These are phyloP conservation scores for Mrakiaceae sp. DNA, from an alignment of 1,284 basidiomycete species.

Conservation along the genomic window DNA sequence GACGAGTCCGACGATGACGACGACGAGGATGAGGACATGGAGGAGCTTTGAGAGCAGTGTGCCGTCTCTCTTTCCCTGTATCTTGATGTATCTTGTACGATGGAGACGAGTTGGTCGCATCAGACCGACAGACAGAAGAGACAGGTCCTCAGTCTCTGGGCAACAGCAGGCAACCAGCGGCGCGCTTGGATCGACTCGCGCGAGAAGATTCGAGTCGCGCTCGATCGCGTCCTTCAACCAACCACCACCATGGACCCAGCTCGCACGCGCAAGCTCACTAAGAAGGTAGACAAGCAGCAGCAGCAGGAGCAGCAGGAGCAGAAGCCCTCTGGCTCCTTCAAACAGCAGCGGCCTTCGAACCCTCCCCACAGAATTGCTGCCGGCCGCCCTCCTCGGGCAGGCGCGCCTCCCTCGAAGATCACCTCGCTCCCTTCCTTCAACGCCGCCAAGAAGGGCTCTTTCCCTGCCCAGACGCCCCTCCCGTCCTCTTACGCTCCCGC, in stretches of 20 bases:
- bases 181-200: too few species aligned
- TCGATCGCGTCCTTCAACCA: too few species aligned
- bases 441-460: not conserved
- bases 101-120: too few species aligned
- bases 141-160: too few species aligned
- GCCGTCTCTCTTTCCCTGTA: not conserved
- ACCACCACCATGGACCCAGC: conserved; percentile 5
- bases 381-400: not conserved
- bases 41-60: conserved; percentile 6
- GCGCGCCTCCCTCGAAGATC: not conserved
- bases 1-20: not conserved
- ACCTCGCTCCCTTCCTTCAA: not conserved
- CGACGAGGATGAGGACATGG: conserved; percentile 13
- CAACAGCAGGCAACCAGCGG: too few species aligned
- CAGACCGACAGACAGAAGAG: too few species aligned
- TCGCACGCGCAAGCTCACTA: not conserved
- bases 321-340: not conserved
- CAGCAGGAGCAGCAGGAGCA: not conserved
- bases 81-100: not conserved
- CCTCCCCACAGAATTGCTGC: not conserved
- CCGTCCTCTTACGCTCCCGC: not conserved
- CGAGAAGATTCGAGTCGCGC: too few species aligned
- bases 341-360: not conserved
- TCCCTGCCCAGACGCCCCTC: conserved; percentile 5
- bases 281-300: not conserved